Evolutionary conservation across 495 filamentous ascomycete species (phyloP).

Genomic region (Lepraria neglecta): DNA sequence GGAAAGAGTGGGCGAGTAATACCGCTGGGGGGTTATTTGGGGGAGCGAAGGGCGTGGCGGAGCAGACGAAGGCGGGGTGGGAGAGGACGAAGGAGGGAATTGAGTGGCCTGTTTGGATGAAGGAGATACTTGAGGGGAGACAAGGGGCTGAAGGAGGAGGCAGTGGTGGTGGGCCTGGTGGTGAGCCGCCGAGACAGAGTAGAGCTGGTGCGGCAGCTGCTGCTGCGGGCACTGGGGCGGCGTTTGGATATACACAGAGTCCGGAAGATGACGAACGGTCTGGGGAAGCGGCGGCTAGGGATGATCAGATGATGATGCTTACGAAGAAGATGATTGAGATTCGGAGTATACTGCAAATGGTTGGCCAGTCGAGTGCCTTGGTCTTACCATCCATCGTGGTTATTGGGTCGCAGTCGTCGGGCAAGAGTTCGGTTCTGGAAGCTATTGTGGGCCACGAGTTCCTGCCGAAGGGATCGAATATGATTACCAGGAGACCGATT

Average conservation of each 20-base stretch:
- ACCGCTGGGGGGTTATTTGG: conserved; percentile 61
- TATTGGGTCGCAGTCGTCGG: conserved; percentile 95
- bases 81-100: conserved; percentile 71
- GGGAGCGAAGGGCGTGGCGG: conserved; percentile 63
- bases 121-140: conserved; percentile 57
- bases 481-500: conserved; percentile 95
- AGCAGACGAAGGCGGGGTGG: conserved; percentile 75
- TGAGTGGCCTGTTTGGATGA: conserved; percentile 80
- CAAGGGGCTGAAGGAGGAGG: conserved; percentile 34
- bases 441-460: conserved; percentile 98
- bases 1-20: conserved; percentile 59
- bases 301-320: conserved; percentile 99
- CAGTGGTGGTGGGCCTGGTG: conserved; percentile 36
- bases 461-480: conserved; percentile 92
- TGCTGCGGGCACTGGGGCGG: conserved; percentile 61
- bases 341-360: conserved; percentile 76
- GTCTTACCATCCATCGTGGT: conserved; percentile 95
- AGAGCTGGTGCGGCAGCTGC: conserved; percentile 48
- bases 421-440: conserved; percentile 95
- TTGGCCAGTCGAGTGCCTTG: conserved; percentile 83
- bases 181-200: conserved; percentile 57
- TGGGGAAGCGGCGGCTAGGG: conserved; percentile 61
- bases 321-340: conserved; percentile 99
- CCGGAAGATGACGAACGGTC: conserved; percentile 63
- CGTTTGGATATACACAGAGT: conserved; percentile 69